Evolutionary conservation across 306 rosid genomes (phyloP), one percentile per base, ranked within the genome.

Genomic region (Malus fusca): DNA sequence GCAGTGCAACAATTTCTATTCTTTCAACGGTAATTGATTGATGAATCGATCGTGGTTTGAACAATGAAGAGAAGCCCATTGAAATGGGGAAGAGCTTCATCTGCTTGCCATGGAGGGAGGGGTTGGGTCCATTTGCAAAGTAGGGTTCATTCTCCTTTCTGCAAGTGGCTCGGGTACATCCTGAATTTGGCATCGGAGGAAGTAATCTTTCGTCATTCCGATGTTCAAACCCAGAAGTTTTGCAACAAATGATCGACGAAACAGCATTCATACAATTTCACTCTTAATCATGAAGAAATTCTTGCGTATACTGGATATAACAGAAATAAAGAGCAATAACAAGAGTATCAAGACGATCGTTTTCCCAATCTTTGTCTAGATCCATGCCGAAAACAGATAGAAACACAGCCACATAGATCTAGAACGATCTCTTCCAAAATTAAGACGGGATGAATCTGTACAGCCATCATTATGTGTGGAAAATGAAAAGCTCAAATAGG

Each of bases 401-500:
- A 33, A 75, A 72, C 73, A 43, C 61, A 69, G 77, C 66, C 11
- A 75, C 83, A 72, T 62, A 62, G 74, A 83, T 81, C 80, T 77
- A 76, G 70, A 59, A 72, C 71, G 71, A 73, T 84, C 72, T 76
- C 69, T 63, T 67, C 80, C 65, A 68, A 82, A 73, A 78, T 55
- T 75, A 31, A 76, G 82, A 75, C 79, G 17, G 83, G 65, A 75
- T 62, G 62, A 80, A 77, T 80, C 89, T 89, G 90, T 84, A 91
- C 90, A 91, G 61, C 82, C 81, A 69, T 69, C 70, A 52, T 60
- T 23, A 80, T 81, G 72, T 73, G 72, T 78, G 75, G 31, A 59
- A 84, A 56, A 65, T 12, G 59, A 46, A 59, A 55, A 73, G 21
- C 73, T 78, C 53, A 63, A 82, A 68, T 65, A 83, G 77, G 63